phyloP scores from a whole-genome alignment of 2,329 filamentous ascomycete species.

The Aspergillus ochraceoroseus region DNA sequence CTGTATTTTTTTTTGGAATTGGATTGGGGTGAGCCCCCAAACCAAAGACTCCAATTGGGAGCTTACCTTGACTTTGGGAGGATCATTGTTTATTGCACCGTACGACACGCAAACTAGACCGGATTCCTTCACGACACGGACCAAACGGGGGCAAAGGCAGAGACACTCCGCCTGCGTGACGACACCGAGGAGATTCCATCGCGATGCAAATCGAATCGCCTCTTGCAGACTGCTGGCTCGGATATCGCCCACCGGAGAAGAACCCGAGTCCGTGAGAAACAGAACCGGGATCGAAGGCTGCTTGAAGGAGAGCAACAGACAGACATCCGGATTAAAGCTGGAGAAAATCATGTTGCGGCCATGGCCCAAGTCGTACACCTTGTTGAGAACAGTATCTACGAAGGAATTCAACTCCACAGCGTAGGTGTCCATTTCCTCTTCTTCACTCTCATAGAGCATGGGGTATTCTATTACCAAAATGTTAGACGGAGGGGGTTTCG shows the following conservation, averaged over 20 bases:
- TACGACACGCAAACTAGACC: slow-evolving; percentile 94
- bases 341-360: slow-evolving; percentile 94
- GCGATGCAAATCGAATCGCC: slow-evolving; percentile 85
- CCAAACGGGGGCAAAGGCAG: slow-evolving; percentile 80
- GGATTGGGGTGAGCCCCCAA: too few species aligned
- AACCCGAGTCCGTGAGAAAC: slow-evolving; percentile 87
- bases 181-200: slow-evolving; percentile 91
- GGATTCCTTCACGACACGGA: slow-evolving; percentile 88
- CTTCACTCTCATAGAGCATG: slow-evolving; percentile 92
- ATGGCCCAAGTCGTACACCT: slow-evolving; percentile 79
- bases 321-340: slow-evolving; percentile 96
- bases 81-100: slow-evolving; percentile 83
- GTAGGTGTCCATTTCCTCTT: slow-evolving; percentile 94
- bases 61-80: slow-evolving; percentile 74
- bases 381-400: slow-evolving; percentile 83
- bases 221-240: slow-evolving; percentile 89
- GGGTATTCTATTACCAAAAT: slow-evolving; percentile 66
- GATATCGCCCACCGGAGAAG: slow-evolving; percentile 76
- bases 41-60: too few species aligned
- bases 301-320: slow-evolving; percentile 89
- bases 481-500: slow-evolving; percentile 17
- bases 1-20: too few species aligned
- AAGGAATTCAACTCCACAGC: slow-evolving; percentile 95
- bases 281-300: slow-evolving; percentile 94
- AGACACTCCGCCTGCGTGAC: slow-evolving; percentile 85